Base-by-base conservation (phyloP, 73 alveolate genomes). In the Paramecium octaurelia region DNA sequence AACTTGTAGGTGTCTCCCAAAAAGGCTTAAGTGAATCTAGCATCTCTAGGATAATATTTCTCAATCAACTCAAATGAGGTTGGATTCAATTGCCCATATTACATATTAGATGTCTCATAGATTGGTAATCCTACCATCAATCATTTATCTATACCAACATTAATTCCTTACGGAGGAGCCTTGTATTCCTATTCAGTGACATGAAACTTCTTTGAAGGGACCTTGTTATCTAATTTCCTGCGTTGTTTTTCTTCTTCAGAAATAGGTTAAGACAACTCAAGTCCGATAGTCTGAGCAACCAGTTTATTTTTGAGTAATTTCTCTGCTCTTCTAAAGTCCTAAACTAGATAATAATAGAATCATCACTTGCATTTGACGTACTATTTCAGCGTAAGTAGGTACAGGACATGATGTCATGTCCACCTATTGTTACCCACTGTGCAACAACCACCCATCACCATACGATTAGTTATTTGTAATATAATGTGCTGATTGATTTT, bases 261-360 rank as follows among this genome's bases (percentile, higher is more conserved):
- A 43, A 80, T 48, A 0, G 46, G 43, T 21, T 34, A 64, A n/a
- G 91, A 34, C 14, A 34, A 2, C 73, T 80, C 91, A n/a, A 80
- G 27, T 16, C 91, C 91, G 4, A 80, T 31, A 9, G 46, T 31
- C 21, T 80, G 21, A 44, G 91, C 91, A 44, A 80, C 91, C 50
- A 80, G 12, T 48, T 80, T 80, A 23, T 80, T 80, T 48, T 80
- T 80, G 20, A 80, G 43, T 44, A 80, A 46, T 46, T 80, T 80
- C 29, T 80, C 91, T 6, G 91, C 91, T 80, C 91, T 80, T 35
- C 91, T 80, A 46, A 80, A 80, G 57, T 80, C 91, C 91, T 80
- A 44, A n/a, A n/a, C 20, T 16, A 4, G 69, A n/a, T 24, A 44
- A 18, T 44, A 6, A 43, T 42, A 23, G 31, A 9, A 20, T 8